Base-by-base conservation (phyloP, 108 stramenopile species). In the Stephanodiscus minutulus region DNA sequence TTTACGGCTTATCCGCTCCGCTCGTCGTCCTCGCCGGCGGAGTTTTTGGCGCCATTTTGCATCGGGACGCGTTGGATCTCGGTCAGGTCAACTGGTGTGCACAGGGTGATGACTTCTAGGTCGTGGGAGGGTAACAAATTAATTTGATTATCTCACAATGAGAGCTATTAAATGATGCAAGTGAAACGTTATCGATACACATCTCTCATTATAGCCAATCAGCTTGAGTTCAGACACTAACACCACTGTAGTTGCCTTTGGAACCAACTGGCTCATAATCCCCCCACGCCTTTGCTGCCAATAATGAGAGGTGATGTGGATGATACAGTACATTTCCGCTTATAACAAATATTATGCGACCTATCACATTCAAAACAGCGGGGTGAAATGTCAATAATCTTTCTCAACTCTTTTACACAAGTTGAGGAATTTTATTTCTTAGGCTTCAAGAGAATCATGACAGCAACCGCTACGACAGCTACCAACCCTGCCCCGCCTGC, bases 31-130 rank as follows among this genome's bases (percentile, higher is more conserved):
- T 92, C 49, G 66, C 74, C 21, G 95, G 95, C 43, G 91, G 88
- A 24, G 49, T 91, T 6, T 61, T 93, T 25, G 95, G 95, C 54
- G 92, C 92, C 17, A 78, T 92, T 5, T 61, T 93, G n/a, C 72
- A 74, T 56, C 50, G 31, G 25, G 55, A 56, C 27, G 55, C 76
- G 6, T 56, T 86, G 15, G 56, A 77, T 75, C 66, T 95, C 15
- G 91, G 90, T 9, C 91, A 91, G 68, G 58, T 68, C 43, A 1
- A 10, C 1, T 63, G 62, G 62, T 63, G 62, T 46, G 17, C 7
- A 3, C 62, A 28, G 12, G 62, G 43, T 13, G 20, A 29, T 25
- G 37, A 66, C 2, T 41, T 66, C 41, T 66, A 56, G 25, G 43
- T 44, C 10, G 27, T 15, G 27, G 29, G 27, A 25, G 22, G 5